A percentile compares a stretch with the other conserved stretches of the same genome.
Conservation (phyloP, 2,329 filamentous ascomycete genomes). For the Monilinia fructicola region DNA sequence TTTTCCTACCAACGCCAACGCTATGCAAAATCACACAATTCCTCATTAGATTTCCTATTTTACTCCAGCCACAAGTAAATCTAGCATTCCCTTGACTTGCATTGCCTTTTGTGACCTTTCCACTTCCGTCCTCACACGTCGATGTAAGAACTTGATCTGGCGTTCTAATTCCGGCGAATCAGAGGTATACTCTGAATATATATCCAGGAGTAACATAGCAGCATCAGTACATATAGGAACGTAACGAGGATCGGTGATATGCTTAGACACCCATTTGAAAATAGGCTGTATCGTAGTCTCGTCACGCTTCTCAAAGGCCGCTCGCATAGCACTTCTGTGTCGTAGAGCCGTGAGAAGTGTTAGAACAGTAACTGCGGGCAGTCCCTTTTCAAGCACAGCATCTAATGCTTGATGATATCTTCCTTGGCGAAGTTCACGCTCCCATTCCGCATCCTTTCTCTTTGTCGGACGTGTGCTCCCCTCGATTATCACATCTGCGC, state of each 20-base stretch:
- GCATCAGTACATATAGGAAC: conserved; percentile 80
- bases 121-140: conserved; percentile 71
- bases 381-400: conserved; percentile 62
- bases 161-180: conserved; percentile 71
- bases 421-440: conserved; percentile 74
- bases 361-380: conserved; percentile 62
- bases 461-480: conserved; percentile 55
- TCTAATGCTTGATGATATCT: conserved; percentile 78
- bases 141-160: conserved; percentile 66
- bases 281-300: conserved; percentile 80
- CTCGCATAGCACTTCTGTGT: conserved; percentile 80
- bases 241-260: conserved; percentile 81
- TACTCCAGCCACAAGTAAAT: conserved; percentile 63
- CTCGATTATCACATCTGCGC: conserved; percentile 84
- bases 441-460: conserved; percentile 69
- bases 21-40: conserved; percentile 42
- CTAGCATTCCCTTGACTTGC: conserved; percentile 84
- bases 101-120: conserved; percentile 81
- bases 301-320: conserved; percentile 77
- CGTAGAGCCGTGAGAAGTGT: conserved; percentile 81
- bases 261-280: conserved; percentile 75
- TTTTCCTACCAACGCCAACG: conserved; percentile 42
- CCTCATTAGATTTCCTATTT: conserved; percentile 31
- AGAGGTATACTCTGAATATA: conserved; percentile 80
- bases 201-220: conserved; percentile 76